Base-by-base conservation (phyloP, 768 basidiomycete species). In the Phaeolepiota aurea region DNA sequence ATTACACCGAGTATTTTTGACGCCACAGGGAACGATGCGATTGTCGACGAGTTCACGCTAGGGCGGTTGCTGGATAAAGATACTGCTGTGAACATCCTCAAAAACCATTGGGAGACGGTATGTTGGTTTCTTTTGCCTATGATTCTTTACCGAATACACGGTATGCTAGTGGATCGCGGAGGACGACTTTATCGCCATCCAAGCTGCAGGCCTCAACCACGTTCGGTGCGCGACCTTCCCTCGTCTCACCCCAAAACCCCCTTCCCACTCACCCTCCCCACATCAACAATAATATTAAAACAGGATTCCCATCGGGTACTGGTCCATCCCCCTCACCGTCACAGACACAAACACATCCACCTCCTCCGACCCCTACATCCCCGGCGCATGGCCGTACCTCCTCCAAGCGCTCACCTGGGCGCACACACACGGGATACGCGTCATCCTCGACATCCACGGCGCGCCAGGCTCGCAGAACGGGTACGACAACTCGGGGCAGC, bases 401-500 rank as follows among this genome's bases (percentile, higher is more conserved):
- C 64, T 80, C 14, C 68, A 66, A 36, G 77, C 74, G 1, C 70
- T 87, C 34, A 61, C 63, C 46, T 84, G 80, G 74, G 87, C 87
- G 1, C 66, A 66, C 30, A 62, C 68, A 18, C 63, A 83, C 50
- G 65, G 65, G 13, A 52, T 90, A 5, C 76, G 81, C 41, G 79
- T 86, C 43, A 77, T 90, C 44, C 51, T 90, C 30, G 88, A 89
- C 57, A 65, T 83, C 10, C 87, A 89, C 52, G 84, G 82, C 19
- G 82, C 78, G 3, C 79, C 82, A 0, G 81, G 77, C 18, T 71
- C 69, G n/a, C 70, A 72, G 43, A 75, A 71, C 45, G 82, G 83
- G 2, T 85, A 77, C 56, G 84, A 86, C 57, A 87, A 85, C 57
- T 85, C 82, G 5, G 83, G 84, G 1, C 79, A 79, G 52, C 65